Conservation (phyloP, 2,329 filamentous ascomycete genomes). For the Clonostachys sp. region DNA sequence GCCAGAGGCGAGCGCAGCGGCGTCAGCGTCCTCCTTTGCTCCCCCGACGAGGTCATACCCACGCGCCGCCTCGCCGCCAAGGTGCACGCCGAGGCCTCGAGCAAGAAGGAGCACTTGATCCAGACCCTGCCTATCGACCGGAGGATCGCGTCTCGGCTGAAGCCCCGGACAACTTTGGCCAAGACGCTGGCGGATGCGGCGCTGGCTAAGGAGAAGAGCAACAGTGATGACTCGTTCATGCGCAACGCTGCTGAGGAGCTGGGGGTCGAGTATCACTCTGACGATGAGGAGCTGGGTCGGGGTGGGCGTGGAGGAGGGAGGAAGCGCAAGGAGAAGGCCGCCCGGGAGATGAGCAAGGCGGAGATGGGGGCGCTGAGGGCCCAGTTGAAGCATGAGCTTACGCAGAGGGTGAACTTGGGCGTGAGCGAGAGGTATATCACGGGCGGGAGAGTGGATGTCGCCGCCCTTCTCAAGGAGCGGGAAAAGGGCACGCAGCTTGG, state of each 20-base stretch:
- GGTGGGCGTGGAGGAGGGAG: conserved; percentile 68
- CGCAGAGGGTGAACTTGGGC: conserved; percentile 75
- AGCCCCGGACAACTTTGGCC: conserved; percentile 72
- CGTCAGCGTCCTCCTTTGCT: conserved; percentile 81
- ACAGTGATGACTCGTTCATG: conserved; percentile 81
- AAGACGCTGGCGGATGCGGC: conserved; percentile 81
- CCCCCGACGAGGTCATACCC: conserved; percentile 83
- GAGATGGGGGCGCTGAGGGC: conserved; percentile 68
- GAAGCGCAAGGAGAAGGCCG: conserved; percentile 70
- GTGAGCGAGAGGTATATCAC: conserved; percentile 86
- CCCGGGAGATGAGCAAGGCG: conserved; percentile 62
- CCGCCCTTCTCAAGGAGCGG: conserved; percentile 60
- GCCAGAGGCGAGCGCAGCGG: conserved; percentile 77
- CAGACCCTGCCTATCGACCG: conserved; percentile 80
- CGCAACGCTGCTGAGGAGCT: conserved; percentile 83
- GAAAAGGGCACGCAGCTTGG: conserved; percentile 33
- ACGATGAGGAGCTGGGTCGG: conserved; percentile 72
- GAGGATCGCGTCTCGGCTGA: conserved; percentile 70
- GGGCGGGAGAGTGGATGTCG: conserved; percentile 77
- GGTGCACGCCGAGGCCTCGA: conserved; percentile 63
- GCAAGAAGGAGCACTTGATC: conserved; percentile 61
- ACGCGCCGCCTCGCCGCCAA: conserved; percentile 82
- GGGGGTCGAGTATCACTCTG: conserved; percentile 88
- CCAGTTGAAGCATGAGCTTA: conserved; percentile 67
- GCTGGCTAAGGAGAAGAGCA: conserved; percentile 82